A percentile compares a stretch with the other conserved stretches of the same genome.
Evolutionary conservation across 257 asterid genomes (phyloP).

Genomic region (Solanum piurae): DNA sequence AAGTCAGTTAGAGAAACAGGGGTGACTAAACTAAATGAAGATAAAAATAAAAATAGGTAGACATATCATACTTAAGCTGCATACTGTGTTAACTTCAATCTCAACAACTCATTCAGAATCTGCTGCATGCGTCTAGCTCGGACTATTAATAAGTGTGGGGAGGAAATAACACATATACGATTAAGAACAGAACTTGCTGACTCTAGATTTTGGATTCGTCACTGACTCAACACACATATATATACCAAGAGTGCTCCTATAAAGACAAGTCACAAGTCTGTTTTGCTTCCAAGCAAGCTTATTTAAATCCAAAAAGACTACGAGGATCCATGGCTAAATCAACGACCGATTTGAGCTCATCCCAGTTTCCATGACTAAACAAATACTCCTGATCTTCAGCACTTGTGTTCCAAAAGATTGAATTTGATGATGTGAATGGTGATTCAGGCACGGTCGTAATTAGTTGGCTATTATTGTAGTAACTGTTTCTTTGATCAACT

Average conservation of each 20-base stretch:
- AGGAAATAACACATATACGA: not conserved
- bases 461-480: not conserved
- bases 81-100: not conserved
- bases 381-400: not conserved
- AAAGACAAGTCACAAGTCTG: not conserved
- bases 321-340: slow-evolving; percentile 1
- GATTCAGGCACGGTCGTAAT: not conserved
- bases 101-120: not conserved
- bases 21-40: not conserved
- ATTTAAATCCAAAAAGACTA: not conserved
- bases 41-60: not conserved
- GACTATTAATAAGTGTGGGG: not conserved
- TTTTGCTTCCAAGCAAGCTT: not conserved
- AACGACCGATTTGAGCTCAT: slow-evolving; percentile 11
- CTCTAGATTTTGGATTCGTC: not conserved
- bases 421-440: not conserved
- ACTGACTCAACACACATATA: not conserved
- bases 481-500: not conserved
- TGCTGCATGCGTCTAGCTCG: not conserved
- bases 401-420: not conserved
- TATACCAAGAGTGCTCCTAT: not conserved
- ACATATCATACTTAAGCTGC: not conserved
- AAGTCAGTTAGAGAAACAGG: not conserved
- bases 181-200: not conserved
- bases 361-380: slow-evolving; percentile 6